A percentile compares a stretch with the other conserved stretches of the same genome.
phyloP scores from a whole-genome alignment of 73 alveolate genomes.

The Urostyla sp. region DNA sequence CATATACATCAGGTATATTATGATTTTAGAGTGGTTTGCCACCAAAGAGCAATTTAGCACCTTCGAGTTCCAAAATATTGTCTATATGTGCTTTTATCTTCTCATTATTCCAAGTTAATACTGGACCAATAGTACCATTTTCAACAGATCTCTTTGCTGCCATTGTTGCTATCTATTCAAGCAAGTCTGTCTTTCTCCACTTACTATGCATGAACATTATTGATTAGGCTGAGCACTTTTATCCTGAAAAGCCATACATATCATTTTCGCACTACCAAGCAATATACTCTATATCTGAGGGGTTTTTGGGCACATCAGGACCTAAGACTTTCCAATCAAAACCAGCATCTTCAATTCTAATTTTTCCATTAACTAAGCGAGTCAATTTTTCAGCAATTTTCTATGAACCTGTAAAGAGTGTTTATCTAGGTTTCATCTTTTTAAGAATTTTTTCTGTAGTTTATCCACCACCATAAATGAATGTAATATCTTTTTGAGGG shows the following conservation, averaged over 20 bases:
- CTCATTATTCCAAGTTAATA: constrained; percentile 90
- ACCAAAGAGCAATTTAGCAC: constrained; percentile 91
- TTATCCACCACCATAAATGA: constrained; percentile 77
- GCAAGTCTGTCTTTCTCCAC: constrained; percentile 81
- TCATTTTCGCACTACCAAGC: constrained; percentile 92
- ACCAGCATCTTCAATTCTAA: constrained; percentile 95
- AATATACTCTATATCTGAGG: constrained; percentile 73
- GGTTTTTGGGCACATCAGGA: constrained; percentile 82
- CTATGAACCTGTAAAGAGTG: constrained; percentile 86
- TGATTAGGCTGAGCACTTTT: constrained; percentile 94
- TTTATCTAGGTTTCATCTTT: constrained; percentile 51
- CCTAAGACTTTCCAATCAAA: constrained; percentile 97
- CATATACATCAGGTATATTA: constrained; percentile 84
- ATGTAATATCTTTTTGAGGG: constrained; percentile 75
- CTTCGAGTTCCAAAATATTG: constrained; percentile 77
- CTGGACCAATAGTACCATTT: constrained; percentile 88
- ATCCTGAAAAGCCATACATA: constrained; percentile 90
- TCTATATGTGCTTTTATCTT: constrained; percentile 88
- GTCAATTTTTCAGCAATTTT: constrained; percentile 67
- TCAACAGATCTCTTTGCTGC: constrained; percentile 84
- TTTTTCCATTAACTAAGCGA: constrained; percentile 66
- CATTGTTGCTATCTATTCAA: constrained; percentile 64
- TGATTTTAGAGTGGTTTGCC: constrained; percentile 85
- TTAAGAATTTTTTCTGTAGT: constrained; percentile 66
- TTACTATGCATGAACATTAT: constrained; percentile 83